These are phyloP conservation scores for Mediolabrus comicus DNA, from an alignment of 108 stramenopile species.

Conservation along the genomic window DNA sequence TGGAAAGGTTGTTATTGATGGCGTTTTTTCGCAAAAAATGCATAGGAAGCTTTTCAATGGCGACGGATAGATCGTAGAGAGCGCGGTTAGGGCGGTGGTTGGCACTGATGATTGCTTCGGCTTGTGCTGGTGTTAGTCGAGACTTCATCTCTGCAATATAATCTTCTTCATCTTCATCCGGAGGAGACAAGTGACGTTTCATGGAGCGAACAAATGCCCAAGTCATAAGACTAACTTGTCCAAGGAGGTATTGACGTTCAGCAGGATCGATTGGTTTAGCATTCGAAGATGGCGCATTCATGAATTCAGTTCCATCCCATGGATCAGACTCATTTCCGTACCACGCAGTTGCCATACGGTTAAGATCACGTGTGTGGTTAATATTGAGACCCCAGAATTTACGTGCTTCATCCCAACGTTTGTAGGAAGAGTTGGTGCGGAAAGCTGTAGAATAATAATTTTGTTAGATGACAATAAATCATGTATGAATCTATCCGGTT, in stretches of 20 bases:
- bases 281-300: conserved; percentile 5
- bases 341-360: conserved; percentile 24
- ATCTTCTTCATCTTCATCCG: conserved; percentile 37
- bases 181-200: conserved; percentile 34
- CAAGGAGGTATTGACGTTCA: conserved; percentile 7
- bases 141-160: conserved; percentile 33
- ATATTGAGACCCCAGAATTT: conserved; percentile 37
- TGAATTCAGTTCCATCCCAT: conserved; percentile 20
- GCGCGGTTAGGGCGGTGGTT: conserved; percentile 66
- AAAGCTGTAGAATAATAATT: conserved; percentile 8
- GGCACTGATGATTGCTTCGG: conserved; percentile 51
- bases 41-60: conserved; percentile 63
- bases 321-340: conserved; percentile 3
- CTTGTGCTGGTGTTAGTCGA: conserved; percentile 33
- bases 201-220: conserved; percentile 42
- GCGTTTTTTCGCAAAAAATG: conserved; percentile 65
- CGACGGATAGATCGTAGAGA: conserved; percentile 48
- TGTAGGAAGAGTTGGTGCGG: conserved; percentile 64
- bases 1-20: conserved; percentile 50
- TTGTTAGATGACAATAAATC: conserved; percentile 9
- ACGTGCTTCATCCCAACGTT: conserved; percentile 43
- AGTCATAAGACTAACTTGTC: conserved; percentile 3
- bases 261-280: conserved; percentile 4
- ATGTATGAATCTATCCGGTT: conserved; percentile 60
- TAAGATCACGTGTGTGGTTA: conserved; percentile 38